A percentile compares a stretch with the other conserved stretches of the same genome.
Evolutionary conservation across 2,329 filamentous ascomycete genomes (phyloP).

Genomic region (Arthroderma sp.): DNA sequence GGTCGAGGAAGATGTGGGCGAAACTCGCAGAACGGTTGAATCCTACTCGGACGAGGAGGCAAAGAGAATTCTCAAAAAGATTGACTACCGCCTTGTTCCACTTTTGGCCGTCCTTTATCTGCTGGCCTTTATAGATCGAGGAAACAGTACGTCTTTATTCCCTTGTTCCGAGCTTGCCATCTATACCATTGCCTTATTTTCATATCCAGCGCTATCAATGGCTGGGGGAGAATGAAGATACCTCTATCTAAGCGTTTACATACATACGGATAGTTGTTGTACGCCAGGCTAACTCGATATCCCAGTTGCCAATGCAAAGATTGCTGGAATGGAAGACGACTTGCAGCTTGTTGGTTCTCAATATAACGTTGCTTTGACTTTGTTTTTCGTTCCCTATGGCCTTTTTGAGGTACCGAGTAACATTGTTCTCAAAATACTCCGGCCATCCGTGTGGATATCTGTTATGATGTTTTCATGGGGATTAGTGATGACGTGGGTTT

Average conservation of each 20-base stretch:
- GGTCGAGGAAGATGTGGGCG: constrained; percentile 4
- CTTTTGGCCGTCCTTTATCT: constrained; percentile 45
- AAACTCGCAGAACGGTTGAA: constrained; percentile 4
- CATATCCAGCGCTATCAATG: too few species aligned
- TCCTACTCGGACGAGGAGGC: constrained; percentile 8
- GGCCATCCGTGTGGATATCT: constrained; percentile 30
- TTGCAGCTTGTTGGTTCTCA: constrained; percentile 23
- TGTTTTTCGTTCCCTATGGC: constrained; percentile 28
- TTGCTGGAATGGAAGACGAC: constrained; percentile 18
- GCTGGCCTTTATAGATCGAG: constrained; percentile 60
- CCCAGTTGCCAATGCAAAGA: constrained; percentile 25
- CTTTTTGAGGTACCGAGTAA: constrained; percentile 32
- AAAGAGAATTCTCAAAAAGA: constrained; percentile 23
- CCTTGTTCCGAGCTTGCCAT: too few species aligned
- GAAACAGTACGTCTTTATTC: constrained; percentile 13
- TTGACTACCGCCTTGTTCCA: constrained; percentile 29
- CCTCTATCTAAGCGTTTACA: too few species aligned
- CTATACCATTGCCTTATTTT: too few species aligned
- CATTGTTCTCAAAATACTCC: constrained; percentile 27
- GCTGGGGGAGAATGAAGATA: too few species aligned
- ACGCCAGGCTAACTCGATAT: background rate
- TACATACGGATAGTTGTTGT: too few species aligned
- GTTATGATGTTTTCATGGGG: constrained; percentile 35
- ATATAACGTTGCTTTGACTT: constrained; percentile 27
- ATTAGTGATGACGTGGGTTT: constrained; percentile 13